phyloP scores from a whole-genome alignment of 192 early-diverging fungal genomes.

The Diversispora epigaea region DNA sequence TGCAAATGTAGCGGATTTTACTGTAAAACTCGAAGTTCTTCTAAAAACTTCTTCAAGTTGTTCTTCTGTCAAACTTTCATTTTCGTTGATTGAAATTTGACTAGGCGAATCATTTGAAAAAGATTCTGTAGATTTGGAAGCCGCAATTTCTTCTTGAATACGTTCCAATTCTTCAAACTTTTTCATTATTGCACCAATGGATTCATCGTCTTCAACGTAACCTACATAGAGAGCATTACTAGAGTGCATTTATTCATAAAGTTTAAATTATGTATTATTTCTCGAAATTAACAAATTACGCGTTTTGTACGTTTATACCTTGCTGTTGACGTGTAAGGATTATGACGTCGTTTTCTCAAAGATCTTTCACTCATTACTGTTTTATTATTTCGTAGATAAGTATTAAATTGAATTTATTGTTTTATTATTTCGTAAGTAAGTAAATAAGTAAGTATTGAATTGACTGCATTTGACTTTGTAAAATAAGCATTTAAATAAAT shows the following conservation, averaged over 20 bases:
- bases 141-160: conserved; percentile 78
- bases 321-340: neutral
- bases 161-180: conserved; percentile 95
- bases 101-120: neutral
- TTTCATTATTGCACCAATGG: conserved; percentile 95
- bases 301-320: neutral
- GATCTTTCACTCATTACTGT: neutral
- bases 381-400: neutral
- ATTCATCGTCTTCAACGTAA: conserved; percentile 95
- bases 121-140: conserved; percentile 23
- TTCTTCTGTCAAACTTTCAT: conserved; percentile 61
- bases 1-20: conserved; percentile 61
- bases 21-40: conserved; percentile 85
- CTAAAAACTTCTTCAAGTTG: conserved; percentile 90
- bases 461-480: too few species aligned
- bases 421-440: too few species aligned
- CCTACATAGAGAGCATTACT: conserved; percentile 86
- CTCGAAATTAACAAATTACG: neutral
- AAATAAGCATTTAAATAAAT: too few species aligned
- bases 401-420: too few species aligned
- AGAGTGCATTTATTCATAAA: neutral
- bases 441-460: too few species aligned
- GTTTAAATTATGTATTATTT: neutral
- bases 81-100: conserved; percentile 26
- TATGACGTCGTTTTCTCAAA: neutral